A percentile compares a stretch with the other conserved stretches of the same genome.
phyloP scores from a whole-genome alignment of 169 alveolate species.

The Pseudocohnilembus persalinus region DNA sequence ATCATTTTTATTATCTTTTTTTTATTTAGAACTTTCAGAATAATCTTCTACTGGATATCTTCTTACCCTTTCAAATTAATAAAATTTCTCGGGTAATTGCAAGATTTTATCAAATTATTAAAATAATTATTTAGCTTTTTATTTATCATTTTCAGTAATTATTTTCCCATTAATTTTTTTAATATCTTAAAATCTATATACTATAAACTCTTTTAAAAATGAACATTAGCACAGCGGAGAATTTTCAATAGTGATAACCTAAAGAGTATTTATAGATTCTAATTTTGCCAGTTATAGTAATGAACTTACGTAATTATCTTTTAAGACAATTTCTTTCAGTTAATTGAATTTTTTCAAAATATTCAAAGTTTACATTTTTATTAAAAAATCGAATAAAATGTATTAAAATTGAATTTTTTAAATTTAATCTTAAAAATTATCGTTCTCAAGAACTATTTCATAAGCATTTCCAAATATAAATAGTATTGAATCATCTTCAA shows the following conservation, averaged over 20 bases:
- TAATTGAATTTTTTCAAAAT: constrained; percentile 64
- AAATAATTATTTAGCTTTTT: constrained; percentile 64
- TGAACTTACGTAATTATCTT: constrained; percentile 71
- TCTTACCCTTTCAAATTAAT: constrained; percentile 22
- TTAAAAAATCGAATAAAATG: constrained; percentile 72
- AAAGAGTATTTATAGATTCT: constrained; percentile 66
- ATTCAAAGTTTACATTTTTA: constrained; percentile 57
- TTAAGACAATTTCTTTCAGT: constrained; percentile 65
- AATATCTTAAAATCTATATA: constrained; percentile 79
- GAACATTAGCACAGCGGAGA: constrained; percentile 66
- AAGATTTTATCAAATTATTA: constrained; percentile 75
- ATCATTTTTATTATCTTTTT: too few species aligned
- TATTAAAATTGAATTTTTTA: constrained; percentile 74
- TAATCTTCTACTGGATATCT: background rate
- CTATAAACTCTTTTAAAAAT: constrained; percentile 66
- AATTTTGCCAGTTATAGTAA: constrained; percentile 74
- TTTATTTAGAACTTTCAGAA: too few species aligned
- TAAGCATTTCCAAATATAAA: constrained; percentile 84
- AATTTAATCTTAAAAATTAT: constrained; percentile 68
- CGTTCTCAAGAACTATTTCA: constrained; percentile 66
- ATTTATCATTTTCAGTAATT: constrained; percentile 68
- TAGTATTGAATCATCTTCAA: constrained; percentile 76
- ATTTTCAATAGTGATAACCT: constrained; percentile 57
- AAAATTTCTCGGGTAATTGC: constrained; percentile 56
- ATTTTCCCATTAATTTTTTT: constrained; percentile 66